A percentile compares a stretch with the other conserved stretches of the same genome.
Conservation (phyloP, 352 stramenopile genomes). For the Pythium pyrilobum region DNA sequence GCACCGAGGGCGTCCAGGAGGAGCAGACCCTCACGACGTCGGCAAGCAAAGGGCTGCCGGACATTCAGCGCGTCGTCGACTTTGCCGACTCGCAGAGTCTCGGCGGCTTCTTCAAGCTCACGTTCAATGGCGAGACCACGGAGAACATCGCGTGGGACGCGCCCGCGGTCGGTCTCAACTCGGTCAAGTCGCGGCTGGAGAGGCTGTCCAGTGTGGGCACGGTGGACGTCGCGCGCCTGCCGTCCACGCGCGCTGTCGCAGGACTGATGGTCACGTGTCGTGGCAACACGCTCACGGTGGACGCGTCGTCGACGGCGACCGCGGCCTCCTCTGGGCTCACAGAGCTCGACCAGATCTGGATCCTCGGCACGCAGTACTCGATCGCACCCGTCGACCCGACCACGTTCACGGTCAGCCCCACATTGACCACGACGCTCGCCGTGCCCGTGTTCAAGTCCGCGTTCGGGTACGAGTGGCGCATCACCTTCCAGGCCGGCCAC, state of each 20-base stretch:
- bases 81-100: conserved; percentile 57
- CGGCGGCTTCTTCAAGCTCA: conserved; percentile 61
- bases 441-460: conserved; percentile 65
- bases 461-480: conserved; percentile 65
- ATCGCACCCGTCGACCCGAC: conserved; percentile 23
- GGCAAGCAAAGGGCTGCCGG: conserved; percentile 50
- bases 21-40: conserved; percentile 79
- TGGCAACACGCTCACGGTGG: conserved; percentile 27
- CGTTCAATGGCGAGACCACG: conserved; percentile 50
- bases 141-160: conserved; percentile 73
- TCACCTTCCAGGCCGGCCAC: conserved; percentile 75
- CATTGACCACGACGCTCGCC: conserved; percentile 27
- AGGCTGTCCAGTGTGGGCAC: conserved; percentile 58
- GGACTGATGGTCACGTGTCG: conserved; percentile 32
- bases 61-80: conserved; percentile 52
- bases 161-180: conserved; percentile 40
- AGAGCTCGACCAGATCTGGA: conserved; percentile 39
- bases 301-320: conserved; percentile 21
- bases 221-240: conserved; percentile 40
- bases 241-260: conserved; percentile 37
- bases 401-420: conserved; percentile 12
- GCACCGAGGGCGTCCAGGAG: conserved; percentile 40
- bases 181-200: conserved; percentile 67
- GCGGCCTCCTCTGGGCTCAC: conserved; percentile 21
- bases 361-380: conserved; percentile 35